Evolutionary conservation across 2,329 filamentous ascomycete species (phyloP), one percentile per base, ranked within the genome.

Genomic region (Ambrosiella beaveri): DNA sequence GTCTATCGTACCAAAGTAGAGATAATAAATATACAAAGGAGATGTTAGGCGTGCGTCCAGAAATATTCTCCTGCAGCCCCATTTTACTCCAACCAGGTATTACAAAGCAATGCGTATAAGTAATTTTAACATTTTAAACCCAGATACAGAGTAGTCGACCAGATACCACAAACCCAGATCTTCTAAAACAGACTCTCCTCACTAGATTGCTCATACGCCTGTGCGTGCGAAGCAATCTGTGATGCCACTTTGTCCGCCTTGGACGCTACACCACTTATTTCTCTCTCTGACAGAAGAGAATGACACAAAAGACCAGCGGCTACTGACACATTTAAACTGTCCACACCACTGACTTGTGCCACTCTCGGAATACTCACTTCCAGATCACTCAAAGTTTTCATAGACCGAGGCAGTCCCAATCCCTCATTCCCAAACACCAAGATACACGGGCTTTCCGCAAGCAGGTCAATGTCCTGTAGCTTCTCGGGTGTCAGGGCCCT

Each of bases 301-400:
- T 83, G 78, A 62, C 83, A 84, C 55, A 97, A 71, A 54, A 97
- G 72, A 0, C 81, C 88, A 6, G 87, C 81, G 1, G 93, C 91
- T 17, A 95, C 90, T 66, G 87, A 88, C 44, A 97, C 93, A 67
- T 98, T 97, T 68, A 98, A 71, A 68, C 89, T 95, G 69, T 97
- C 91, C 2, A 98, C 81, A 67, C 63, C 81, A 67, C 65, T 77
- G 67, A 65, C 73, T 62, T 66, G 71, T 47, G 69, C 76, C 63
- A 68, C 77, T 68, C 68, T 78, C 63, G 76, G 76, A 57, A 98
- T 87, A 6, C 82, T 79, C 3, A 84, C 64, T 63, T 82, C 75
- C 37, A 73, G 74, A 63, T 95, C 81, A 0, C 86, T 84, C 59
- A 79, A 75, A 47, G 77, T 79, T 63, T 79, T 80, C 61, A 93